These are phyloP conservation scores for Suhomyces wounanorum DNA, from an alignment of 1,139 yeast genomes.

Conservation along the genomic window DNA sequence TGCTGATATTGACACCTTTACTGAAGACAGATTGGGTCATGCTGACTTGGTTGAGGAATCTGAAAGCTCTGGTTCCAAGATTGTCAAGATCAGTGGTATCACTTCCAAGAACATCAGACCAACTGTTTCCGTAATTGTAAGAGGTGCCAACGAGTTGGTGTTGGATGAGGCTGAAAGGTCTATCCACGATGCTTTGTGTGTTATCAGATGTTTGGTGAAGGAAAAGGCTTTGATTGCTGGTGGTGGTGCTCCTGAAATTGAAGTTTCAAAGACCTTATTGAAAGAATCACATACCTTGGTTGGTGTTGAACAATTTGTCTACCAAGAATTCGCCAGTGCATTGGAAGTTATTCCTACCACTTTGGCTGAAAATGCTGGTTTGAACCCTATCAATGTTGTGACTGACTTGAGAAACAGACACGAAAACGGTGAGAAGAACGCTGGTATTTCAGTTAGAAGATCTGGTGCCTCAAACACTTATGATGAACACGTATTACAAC, in stretches of 20 bases:
- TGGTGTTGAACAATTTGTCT: constrained; percentile 93
- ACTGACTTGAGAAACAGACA: constrained; percentile 93
- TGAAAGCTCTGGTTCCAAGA: constrained; percentile 90
- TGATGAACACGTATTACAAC: constrained; percentile 94
- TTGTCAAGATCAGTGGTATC: constrained; percentile 88
- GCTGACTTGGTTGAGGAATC: constrained; percentile 93
- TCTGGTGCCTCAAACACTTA: constrained; percentile 90
- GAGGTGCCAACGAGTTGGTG: constrained; percentile 91
- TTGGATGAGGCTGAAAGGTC: constrained; percentile 97
- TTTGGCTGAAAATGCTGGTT: constrained; percentile 96
- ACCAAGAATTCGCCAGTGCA: constrained; percentile 95
- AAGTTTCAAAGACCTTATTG: constrained; percentile 77
- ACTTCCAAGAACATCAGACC: constrained; percentile 58
- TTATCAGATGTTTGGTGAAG: constrained; percentile 90
- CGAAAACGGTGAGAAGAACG: constrained; percentile 85
- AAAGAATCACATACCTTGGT: constrained; percentile 76
- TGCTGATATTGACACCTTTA: constrained; percentile 89
- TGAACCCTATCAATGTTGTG: constrained; percentile 91
- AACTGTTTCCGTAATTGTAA: constrained; percentile 86
- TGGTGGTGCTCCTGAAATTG: constrained; percentile 99
- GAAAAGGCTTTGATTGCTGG: constrained; percentile 96
- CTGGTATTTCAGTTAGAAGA: constrained; percentile 95
- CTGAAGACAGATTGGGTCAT: constrained; percentile 88
- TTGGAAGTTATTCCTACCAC: constrained; percentile 96
- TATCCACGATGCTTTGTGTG: constrained; percentile 95